A percentile compares a stretch with the other conserved stretches of the same genome.
Evolutionary conservation across 495 filamentous ascomycete genomes (phyloP).

Genomic region (Trypethelium eluteriae): DNA sequence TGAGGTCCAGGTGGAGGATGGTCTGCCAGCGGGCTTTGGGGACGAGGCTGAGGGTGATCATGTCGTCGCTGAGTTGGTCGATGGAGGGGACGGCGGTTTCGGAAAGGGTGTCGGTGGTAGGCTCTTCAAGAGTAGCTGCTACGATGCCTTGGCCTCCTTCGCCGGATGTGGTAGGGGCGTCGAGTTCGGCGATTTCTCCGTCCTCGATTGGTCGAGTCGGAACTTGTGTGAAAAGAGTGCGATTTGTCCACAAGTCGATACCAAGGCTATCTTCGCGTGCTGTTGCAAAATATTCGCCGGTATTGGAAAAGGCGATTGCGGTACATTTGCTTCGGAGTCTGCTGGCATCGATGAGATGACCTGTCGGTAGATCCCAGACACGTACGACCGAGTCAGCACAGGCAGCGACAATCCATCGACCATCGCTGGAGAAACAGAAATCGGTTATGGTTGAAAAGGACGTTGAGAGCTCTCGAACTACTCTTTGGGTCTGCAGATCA

Average conservation of each 20-base stretch:
- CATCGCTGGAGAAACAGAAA: conserved; percentile 78
- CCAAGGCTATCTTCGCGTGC: conserved; percentile 78
- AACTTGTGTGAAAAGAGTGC: conserved; percentile 77
- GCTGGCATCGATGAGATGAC: conserved; percentile 87
- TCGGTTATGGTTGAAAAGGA: conserved; percentile 23
- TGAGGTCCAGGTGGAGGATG: conserved; percentile 78
- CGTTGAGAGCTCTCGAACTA: conserved; percentile 72
- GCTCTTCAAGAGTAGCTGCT: conserved; percentile 59
- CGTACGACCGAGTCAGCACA: conserved; percentile 75
- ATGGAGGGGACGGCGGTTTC: conserved; percentile 43
- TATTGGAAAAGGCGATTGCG: conserved; percentile 75
- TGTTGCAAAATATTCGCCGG: conserved; percentile 87
- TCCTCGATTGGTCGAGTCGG: conserved; percentile 75
- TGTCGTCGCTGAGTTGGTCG: conserved; percentile 69
- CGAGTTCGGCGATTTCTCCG: conserved; percentile 54
- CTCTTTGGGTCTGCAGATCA: conserved; percentile 80
- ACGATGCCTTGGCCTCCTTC: conserved; percentile 66
- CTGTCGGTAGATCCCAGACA: conserved; percentile 92
- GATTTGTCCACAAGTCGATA: conserved; percentile 86
- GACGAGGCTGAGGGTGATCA: conserved; percentile 82
- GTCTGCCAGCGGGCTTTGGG: conserved; percentile 90
- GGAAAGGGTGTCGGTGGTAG: conserved; percentile 17
- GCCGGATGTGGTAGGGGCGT: conserved; percentile 65
- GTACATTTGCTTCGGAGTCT: conserved; percentile 66
- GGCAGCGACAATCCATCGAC: conserved; percentile 85